Conservation (phyloP, 2,329 filamentous ascomycete genomes). For the Trichophyton verrucosum region DNA sequence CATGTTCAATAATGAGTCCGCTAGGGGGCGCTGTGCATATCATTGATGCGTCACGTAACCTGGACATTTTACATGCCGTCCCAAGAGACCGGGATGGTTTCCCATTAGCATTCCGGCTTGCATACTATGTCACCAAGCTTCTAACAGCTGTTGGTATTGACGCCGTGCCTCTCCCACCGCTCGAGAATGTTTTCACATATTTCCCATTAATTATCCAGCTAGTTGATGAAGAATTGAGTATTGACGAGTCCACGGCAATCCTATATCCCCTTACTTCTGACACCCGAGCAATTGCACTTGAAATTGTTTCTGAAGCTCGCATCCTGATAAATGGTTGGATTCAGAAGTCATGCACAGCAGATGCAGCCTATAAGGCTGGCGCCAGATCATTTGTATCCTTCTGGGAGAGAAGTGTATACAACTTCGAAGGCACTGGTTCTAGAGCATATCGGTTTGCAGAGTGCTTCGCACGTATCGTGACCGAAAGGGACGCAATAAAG, state of each 20-base stretch:
- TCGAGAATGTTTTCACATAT: slow-evolving; percentile 36
- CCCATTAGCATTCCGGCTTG: slow-evolving; percentile 63
- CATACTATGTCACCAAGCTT: slow-evolving; percentile 54
- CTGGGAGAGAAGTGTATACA: slow-evolving; percentile 27
- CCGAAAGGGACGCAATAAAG: slow-evolving; percentile 20
- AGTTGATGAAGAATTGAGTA: slow-evolving; percentile 47
- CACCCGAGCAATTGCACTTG: slow-evolving; percentile 41
- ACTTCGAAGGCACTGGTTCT: slow-evolving; percentile 21
- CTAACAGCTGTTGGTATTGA: slow-evolving; percentile 34
- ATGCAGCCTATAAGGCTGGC: not conserved
- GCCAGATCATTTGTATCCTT: slow-evolving; percentile 15
- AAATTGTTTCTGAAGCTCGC: slow-evolving; percentile 42
- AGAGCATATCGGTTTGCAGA: slow-evolving; percentile 30
- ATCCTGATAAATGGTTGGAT: slow-evolving; percentile 36
- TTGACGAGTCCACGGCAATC: slow-evolving; percentile 44
- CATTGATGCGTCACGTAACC: slow-evolving; percentile 25
- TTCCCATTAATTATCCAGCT: slow-evolving; percentile 45
- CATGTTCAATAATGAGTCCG: slow-evolving; percentile 60
- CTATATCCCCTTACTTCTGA: slow-evolving; percentile 38
- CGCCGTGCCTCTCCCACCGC: slow-evolving; percentile 22
- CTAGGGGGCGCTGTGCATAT: slow-evolving; percentile 61
- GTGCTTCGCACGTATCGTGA: slow-evolving; percentile 30
- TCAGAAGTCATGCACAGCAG: slow-evolving; percentile 9
- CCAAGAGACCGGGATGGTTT: slow-evolving; percentile 51
- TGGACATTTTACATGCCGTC: not conserved